Conservation (phyloP, 2,329 filamentous ascomycete genomes). For the Alternaria dauci region DNA sequence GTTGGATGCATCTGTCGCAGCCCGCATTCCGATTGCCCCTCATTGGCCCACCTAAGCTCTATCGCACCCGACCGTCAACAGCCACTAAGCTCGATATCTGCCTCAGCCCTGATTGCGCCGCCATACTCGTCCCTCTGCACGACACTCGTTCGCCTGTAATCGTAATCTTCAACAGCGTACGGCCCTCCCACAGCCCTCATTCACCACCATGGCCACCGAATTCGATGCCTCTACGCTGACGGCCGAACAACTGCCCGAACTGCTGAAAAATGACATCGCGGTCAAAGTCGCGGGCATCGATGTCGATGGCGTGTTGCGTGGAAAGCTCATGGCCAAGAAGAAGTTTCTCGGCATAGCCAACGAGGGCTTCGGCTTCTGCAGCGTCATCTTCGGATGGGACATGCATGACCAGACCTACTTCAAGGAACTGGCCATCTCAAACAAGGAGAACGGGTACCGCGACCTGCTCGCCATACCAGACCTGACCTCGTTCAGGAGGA, state of each 20-base stretch:
- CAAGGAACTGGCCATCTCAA: conserved; percentile 84
- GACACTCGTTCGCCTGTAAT: conserved; percentile 3
- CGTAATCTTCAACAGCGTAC: neutral
- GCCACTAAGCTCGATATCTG: neutral
- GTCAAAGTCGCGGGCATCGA: conserved; percentile 91
- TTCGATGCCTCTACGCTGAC: conserved; percentile 60
- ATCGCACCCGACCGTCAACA: conserved; percentile 13
- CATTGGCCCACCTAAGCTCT: conserved; percentile 45
- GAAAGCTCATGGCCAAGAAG: conserved; percentile 90
- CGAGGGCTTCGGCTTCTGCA: conserved; percentile 90
- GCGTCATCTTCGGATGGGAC: conserved; percentile 94
- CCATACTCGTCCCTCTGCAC: neutral
- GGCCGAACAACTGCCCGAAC: conserved; percentile 67
- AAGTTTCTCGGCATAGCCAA: conserved; percentile 88
- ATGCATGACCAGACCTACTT: conserved; percentile 95
- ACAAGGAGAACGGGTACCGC: conserved; percentile 87
- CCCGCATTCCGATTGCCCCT: conserved; percentile 22
- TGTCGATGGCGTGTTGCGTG: conserved; percentile 84
- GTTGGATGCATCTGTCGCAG: conserved; percentile 15
- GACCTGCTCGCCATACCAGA: conserved; percentile 86
- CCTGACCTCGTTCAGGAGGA: conserved; percentile 77
- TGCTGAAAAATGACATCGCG: conserved; percentile 75
- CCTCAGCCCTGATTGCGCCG: conserved; percentile 19
- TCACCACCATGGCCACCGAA: conserved; percentile 21
- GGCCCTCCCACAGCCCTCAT: neutral